A percentile compares a stretch with the other conserved stretches of the same genome.
Conservation (phyloP, 805 yeast species). For the Brettanomyces sp. region DNA sequence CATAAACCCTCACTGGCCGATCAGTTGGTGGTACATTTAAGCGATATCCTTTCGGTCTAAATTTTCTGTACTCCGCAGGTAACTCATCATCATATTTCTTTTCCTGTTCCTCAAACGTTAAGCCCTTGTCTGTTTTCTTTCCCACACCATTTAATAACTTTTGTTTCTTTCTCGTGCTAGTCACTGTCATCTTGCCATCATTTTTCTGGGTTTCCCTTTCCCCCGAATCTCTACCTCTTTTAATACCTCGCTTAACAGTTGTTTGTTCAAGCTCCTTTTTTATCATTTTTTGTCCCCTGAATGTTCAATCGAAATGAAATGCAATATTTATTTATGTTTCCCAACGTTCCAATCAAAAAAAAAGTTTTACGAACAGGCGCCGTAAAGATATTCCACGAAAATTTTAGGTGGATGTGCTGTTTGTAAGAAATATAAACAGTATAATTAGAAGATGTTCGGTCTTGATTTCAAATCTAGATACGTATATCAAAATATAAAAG, state of each 20-base stretch:
- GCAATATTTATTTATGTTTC: too few species aligned
- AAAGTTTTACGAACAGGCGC: too few species aligned
- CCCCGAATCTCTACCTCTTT: slow-evolving; percentile 4
- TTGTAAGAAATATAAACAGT: too few species aligned
- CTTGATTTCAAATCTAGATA: too few species aligned
- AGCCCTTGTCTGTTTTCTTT: slow-evolving; percentile 19
- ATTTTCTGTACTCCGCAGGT: slow-evolving; percentile 65
- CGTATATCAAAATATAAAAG: too few species aligned
- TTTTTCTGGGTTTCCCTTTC: slow-evolving; percentile 4
- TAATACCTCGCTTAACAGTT: slow-evolving; percentile 1
- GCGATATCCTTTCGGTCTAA: slow-evolving; percentile 68
- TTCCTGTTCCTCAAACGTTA: slow-evolving; percentile 34
- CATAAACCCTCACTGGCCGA: slow-evolving; percentile 87
- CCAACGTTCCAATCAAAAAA: too few species aligned
- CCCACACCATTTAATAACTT: slow-evolving; percentile 13
- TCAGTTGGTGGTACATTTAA: slow-evolving; percentile 79
- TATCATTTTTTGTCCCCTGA: too few species aligned
- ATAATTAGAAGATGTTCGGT: too few species aligned
- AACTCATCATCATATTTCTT: slow-evolving; percentile 50
- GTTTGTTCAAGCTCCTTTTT: too few species aligned
- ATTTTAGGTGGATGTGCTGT: too few species aligned
- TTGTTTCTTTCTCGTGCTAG: slow-evolving; percentile 5
- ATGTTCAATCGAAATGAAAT: too few species aligned
- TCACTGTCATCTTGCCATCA: slow-evolving; percentile 13
- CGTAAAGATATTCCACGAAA: too few species aligned